phyloP scores from a whole-genome alignment of 2,329 filamentous ascomycete species.

The Diaporthe aspalathi region DNA sequence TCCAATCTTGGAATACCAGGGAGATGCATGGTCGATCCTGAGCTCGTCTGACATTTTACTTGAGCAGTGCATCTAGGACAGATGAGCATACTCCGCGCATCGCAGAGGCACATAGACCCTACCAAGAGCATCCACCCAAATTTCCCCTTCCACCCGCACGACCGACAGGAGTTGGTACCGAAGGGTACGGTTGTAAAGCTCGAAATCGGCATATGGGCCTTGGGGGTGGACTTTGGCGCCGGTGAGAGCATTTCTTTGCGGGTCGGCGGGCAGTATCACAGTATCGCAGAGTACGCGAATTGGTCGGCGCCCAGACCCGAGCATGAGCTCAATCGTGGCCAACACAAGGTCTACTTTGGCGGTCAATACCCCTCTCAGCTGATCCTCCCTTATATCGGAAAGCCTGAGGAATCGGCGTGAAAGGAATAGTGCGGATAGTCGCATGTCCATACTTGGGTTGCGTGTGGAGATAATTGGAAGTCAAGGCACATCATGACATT shows the following conservation, averaged over 20 bases:
- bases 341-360: slow-evolving; percentile 53
- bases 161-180: slow-evolving; percentile 52
- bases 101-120: slow-evolving; percentile 53
- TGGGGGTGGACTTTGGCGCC: slow-evolving; percentile 58
- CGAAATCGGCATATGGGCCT: slow-evolving; percentile 61
- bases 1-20: neutral
- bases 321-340: slow-evolving; percentile 54
- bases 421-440: neutral
- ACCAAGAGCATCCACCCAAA: slow-evolving; percentile 47
- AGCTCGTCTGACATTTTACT: neutral
- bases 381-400: slow-evolving; percentile 9
- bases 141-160: slow-evolving; percentile 52
- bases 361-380: slow-evolving; percentile 44
- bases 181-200: slow-evolving; percentile 56
- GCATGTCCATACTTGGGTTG: too few species aligned
- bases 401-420: neutral
- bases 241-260: slow-evolving; percentile 49
- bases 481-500: too few species aligned
- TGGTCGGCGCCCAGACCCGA: slow-evolving; percentile 53
- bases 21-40: too few species aligned
- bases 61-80: slow-evolving; percentile 53
- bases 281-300: slow-evolving; percentile 53
- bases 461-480: too few species aligned
- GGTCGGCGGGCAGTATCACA: slow-evolving; percentile 49
- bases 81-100: slow-evolving; percentile 57